Percentiles rank a stretch among this genome's conserved stretches.
Evolutionary conservation across 2,329 filamentous ascomycete species (phyloP).

Genomic region (Trichoderma aggressivum): DNA sequence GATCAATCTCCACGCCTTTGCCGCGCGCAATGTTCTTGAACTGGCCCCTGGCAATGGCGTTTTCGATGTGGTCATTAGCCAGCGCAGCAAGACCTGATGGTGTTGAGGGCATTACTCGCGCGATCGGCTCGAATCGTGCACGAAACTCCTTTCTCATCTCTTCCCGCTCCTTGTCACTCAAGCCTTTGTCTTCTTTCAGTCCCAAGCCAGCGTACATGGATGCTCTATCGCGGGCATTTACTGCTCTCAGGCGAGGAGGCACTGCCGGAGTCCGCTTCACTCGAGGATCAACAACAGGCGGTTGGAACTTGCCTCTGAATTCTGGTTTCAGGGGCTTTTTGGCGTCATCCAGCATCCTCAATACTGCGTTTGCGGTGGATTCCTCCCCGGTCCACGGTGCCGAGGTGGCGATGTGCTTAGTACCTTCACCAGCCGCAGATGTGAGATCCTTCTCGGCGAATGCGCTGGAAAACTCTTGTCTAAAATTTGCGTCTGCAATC

Average conservation of each 20-base stretch:
- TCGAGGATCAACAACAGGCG: conserved; percentile 52
- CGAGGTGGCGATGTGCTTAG: conserved; percentile 63
- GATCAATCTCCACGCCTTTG: conserved; percentile 74
- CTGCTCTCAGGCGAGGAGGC: conserved; percentile 46
- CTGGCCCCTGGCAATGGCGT: conserved; percentile 87
- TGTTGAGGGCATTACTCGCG: conserved; percentile 69
- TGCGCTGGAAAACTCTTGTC: conserved; percentile 46
- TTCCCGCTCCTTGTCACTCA: conserved; percentile 71
- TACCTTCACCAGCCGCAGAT: conserved; percentile 62
- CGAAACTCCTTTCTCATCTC: conserved; percentile 69
- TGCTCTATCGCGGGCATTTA: conserved; percentile 56
- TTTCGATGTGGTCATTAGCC: conserved; percentile 88
- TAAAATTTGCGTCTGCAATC: conserved; percentile 54
- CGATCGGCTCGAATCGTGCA: conserved; percentile 73
- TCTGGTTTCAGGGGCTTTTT: conserved; percentile 62
- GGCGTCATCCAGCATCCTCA: conserved; percentile 82
- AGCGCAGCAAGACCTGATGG: conserved; percentile 75
- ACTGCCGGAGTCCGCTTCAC: conserved; percentile 39
- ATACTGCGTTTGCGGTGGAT: conserved; percentile 66
- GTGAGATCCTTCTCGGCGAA: conserved; percentile 49
- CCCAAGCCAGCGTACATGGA: conserved; percentile 49
- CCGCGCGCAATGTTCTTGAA: conserved; percentile 82
- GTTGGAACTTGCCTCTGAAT: conserved; percentile 45
- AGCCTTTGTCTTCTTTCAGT: conserved; percentile 44
- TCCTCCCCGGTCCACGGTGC: conserved; percentile 78